Base-by-base conservation (phyloP, 495 filamentous ascomycete species). In the Articulospora tetracladia region DNA sequence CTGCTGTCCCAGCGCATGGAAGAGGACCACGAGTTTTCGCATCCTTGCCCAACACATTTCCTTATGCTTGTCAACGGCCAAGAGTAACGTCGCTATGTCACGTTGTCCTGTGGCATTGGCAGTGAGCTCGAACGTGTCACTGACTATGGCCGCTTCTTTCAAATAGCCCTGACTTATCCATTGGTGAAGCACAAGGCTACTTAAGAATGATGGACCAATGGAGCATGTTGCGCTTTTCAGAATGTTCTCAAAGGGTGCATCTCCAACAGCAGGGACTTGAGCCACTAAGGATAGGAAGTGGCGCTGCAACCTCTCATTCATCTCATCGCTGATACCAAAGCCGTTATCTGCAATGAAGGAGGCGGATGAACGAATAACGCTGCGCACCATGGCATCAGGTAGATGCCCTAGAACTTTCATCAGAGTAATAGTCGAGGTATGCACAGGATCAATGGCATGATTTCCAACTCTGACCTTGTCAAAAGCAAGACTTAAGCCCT, bases 41-140 rank as follows among this genome's bases (percentile, higher is more conserved):
- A 44, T 7, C 22, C 39, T 34, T 20, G 39, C 15, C 26, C 55
- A 67, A 3, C 24, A 39, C 24, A 27, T 23, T 24, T 64, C 41
- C 22, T 49, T 55, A 32, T 64, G 58, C 22, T 59, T 47, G 46
- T 60, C 65, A 11, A 74, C 46, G 13, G 67, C 69, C 44, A 64
- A 41, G 20, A 70, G 60, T 20, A 77, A 53, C 19, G 63, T 65
- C 0, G 66, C 66, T 2, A 75, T 52, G 12, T 32, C 55, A 17
- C 12, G 19, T 0, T 39, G 20, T 23, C 47, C 52, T 26, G 24
- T n/a, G 28, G 25, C 12, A n/a, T 4, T 15, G 2, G 50, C 3
- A 11, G 25, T 19, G 19, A 34, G 25, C 24, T 63, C 51, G 8
- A 59, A 62, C 13, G 53, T 49, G 30, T 51, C 50, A 17, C 44